Percentiles rank a stretch among this genome's conserved stretches.
phyloP scores from a whole-genome alignment of 2,329 filamentous ascomycete species.

The Talaromyces sp. region DNA sequence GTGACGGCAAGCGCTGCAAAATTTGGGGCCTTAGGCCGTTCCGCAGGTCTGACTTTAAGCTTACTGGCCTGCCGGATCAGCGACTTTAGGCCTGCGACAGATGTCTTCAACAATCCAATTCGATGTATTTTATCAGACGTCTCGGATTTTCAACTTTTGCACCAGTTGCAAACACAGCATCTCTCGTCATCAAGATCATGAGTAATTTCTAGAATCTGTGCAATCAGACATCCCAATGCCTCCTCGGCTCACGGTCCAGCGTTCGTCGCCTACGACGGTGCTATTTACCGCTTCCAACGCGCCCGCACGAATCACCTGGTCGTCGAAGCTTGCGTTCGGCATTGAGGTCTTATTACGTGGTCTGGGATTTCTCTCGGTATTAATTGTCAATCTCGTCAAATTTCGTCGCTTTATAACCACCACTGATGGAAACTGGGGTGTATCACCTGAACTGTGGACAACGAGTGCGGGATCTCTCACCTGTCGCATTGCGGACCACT shows the following conservation, averaged over 20 bases:
- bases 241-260: conserved; percentile 44
- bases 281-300: conserved; percentile 88
- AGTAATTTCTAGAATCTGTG: background rate
- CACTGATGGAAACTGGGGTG: conserved; percentile 25
- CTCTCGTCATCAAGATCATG: background rate
- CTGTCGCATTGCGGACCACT: conserved; percentile 35
- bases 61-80: background rate
- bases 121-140: background rate
- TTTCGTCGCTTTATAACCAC: conserved; percentile 29
- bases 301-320: conserved; percentile 49
- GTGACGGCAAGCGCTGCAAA: conserved; percentile 8
- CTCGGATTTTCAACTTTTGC: background rate
- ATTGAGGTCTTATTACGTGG: conserved; percentile 46
- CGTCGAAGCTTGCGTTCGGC: conserved; percentile 44
- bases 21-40: conserved; percentile 9
- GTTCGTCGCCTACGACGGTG: conserved; percentile 80
- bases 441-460: conserved; percentile 33
- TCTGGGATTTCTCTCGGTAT: conserved; percentile 40
- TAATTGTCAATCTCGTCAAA: conserved; percentile 36
- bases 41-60: background rate
- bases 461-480: conserved; percentile 31
- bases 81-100: background rate
- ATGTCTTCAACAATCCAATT: background rate
- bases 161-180: background rate
- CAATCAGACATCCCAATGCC: conserved; percentile 51